Evolutionary conservation across 306 rosid species (phyloP).

Genomic region (Lathyrus tuberosus): DNA sequence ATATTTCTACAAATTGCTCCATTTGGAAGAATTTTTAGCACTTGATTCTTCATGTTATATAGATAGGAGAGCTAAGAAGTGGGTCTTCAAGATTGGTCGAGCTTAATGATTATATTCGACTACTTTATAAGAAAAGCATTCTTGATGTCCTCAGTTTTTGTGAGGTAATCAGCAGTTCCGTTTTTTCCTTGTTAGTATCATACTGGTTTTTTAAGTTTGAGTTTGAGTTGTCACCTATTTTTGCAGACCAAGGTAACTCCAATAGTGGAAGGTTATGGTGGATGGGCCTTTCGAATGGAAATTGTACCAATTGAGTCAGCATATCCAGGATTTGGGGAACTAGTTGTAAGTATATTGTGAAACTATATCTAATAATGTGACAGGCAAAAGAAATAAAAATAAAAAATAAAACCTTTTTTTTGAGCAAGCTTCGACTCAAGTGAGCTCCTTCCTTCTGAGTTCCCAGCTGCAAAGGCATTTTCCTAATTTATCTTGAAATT

Average conservation of each 20-base stretch:
- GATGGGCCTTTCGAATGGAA: slow-evolving; percentile 97
- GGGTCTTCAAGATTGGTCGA: slow-evolving; percentile 83
- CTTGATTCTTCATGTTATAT: slow-evolving; percentile 41
- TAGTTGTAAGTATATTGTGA: slow-evolving; percentile 74
- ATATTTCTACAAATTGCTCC: background rate
- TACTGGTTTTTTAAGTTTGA: slow-evolving; percentile 42
- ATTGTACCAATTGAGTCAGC: slow-evolving; percentile 98
- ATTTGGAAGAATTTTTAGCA: slow-evolving; percentile 23
- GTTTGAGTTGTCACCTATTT: slow-evolving; percentile 41
- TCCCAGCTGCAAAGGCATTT: slow-evolving; percentile 11
- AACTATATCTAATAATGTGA: slow-evolving; percentile 29
- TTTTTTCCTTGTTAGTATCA: slow-evolving; percentile 2
- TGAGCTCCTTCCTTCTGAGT: background rate
- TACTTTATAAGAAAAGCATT: slow-evolving; percentile 74
- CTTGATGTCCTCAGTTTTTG: slow-evolving; percentile 95
- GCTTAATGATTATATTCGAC: slow-evolving; percentile 86
- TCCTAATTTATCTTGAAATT: slow-evolving; percentile 27
- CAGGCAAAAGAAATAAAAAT: slow-evolving; percentile 1
- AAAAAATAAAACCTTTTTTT: slow-evolving; percentile 2
- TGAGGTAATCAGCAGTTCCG: slow-evolving; percentile 63
- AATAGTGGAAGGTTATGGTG: slow-evolving; percentile 96
- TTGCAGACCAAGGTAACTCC: slow-evolving; percentile 98
- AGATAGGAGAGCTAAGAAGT: slow-evolving; percentile 96
- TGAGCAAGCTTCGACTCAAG: background rate
- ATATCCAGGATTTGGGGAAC: slow-evolving; percentile 96